Conservation (phyloP, 106 monocot species). For the Allium fistulosum region DNA sequence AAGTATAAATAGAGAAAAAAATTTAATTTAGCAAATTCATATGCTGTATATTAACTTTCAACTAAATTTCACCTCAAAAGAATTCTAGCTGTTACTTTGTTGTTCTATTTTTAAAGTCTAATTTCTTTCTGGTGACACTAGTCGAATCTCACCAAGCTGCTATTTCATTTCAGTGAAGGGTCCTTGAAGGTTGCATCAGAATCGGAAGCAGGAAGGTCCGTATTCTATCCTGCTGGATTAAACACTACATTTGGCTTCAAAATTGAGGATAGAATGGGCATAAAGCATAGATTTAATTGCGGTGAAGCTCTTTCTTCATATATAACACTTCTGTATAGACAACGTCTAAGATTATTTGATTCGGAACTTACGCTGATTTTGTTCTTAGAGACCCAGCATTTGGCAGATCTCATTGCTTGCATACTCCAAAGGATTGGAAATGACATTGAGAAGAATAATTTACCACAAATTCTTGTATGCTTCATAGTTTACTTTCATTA, state of each 20-base stretch:
- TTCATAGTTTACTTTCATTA: not conserved
- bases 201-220: constrained; percentile 26
- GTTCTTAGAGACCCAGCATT: constrained; percentile 51
- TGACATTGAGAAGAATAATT: constrained; percentile 60
- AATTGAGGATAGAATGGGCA: constrained; percentile 70
- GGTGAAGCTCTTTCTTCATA: constrained; percentile 26
- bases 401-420: constrained; percentile 64
- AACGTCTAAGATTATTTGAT: too few species aligned
- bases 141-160: not conserved
- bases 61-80: too few species aligned
- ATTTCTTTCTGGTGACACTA: too few species aligned
- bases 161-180: constrained; percentile 39
- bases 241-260: constrained; percentile 63
- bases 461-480: constrained; percentile 82
- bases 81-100: too few species aligned
- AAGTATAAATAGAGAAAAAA: too few species aligned
- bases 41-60: too few species aligned
- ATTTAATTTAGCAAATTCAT: too few species aligned
- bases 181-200: constrained; percentile 61
- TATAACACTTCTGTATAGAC: too few species aligned
- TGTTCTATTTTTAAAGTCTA: too few species aligned
- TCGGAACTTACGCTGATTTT: too few species aligned
- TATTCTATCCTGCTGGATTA: constrained; percentile 29
- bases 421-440: constrained; percentile 75
- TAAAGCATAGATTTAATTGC: constrained; percentile 87